Conservation (phyloP, 2,329 filamentous ascomycete species). For the Penicillium verrucosum region DNA sequence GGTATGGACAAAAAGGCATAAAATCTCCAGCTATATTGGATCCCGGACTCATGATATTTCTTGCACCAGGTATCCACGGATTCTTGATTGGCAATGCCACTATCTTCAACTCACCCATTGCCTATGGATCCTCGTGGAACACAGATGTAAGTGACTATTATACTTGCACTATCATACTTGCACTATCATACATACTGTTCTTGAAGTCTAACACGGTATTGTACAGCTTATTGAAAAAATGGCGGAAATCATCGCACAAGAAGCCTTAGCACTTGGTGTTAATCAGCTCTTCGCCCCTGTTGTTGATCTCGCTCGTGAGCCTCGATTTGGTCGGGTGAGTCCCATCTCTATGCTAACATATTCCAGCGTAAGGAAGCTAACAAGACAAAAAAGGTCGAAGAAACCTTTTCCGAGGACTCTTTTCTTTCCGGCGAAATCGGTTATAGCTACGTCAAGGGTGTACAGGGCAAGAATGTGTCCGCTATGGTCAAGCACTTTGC, state of each 20-base stretch:
- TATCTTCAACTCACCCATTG: slow-evolving; percentile 76
- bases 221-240: slow-evolving; percentile 59
- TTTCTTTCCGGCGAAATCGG: slow-evolving; percentile 67
- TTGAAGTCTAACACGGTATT: neutral
- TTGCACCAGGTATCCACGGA: slow-evolving; percentile 56
- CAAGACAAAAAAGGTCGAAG: slow-evolving; percentile 52
- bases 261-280: slow-evolving; percentile 64
- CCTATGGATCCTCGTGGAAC: slow-evolving; percentile 69
- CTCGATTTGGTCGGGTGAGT: slow-evolving; percentile 62
- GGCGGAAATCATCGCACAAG: slow-evolving; percentile 62
- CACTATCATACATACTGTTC: neutral
- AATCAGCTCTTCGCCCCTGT: slow-evolving; percentile 72
- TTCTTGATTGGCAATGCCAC: slow-evolving; percentile 70
- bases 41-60: neutral
- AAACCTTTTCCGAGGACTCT: slow-evolving; percentile 68
- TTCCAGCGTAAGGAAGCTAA: neutral
- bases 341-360: neutral
- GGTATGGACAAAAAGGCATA: slow-evolving; percentile 36
- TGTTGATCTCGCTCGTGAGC: slow-evolving; percentile 67
- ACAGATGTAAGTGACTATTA: slow-evolving; percentile 39
- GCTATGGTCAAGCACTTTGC: slow-evolving; percentile 75
- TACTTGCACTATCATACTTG: too few species aligned
- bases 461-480: slow-evolving; percentile 64
- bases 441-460: slow-evolving; percentile 58
- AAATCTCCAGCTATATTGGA: neutral